A percentile compares a stretch with the other conserved stretches of the same genome.
These are phyloP conservation scores for Solanum bulbocastanum DNA, from an alignment of 257 asterid genomes.

Conservation along the genomic window DNA sequence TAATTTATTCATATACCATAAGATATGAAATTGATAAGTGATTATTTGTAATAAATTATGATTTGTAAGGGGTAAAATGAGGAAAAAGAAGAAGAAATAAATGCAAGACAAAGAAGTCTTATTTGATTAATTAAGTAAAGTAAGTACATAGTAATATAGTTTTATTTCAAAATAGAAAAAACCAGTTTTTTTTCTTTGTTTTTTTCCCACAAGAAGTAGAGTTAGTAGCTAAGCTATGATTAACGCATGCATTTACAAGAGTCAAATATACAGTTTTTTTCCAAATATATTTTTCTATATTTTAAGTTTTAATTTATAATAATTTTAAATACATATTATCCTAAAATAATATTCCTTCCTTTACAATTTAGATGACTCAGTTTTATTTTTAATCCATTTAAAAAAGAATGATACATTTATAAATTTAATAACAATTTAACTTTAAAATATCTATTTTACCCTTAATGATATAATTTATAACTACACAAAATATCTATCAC, in stretches of 20 bases:
- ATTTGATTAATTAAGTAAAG: neutral
- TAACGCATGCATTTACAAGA: neutral
- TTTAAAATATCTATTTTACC: no score
- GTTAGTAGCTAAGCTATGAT: neutral
- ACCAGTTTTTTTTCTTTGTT: neutral
- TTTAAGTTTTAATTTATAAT: neutral
- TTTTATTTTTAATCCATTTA: no score
- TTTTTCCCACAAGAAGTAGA: neutral
- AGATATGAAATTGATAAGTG: neutral
- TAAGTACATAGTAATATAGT: neutral
- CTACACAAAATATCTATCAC: neutral
- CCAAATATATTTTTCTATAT: neutral
- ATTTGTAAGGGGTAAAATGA: neutral
- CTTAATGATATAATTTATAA: no score
- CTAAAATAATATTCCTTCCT: neutral
- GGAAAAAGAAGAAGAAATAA: neutral
- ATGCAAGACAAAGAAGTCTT: neutral
- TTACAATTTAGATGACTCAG: no score
- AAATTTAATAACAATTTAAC: no score
- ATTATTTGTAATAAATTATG: neutral
- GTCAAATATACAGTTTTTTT: neutral
- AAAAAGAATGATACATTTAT: no score
- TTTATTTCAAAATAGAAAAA: neutral
- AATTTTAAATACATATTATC: neutral
- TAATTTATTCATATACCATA: neutral